These are phyloP conservation scores for Willaertia magna DNA, from an alignment of 208 protist species.

Conservation along the genomic window DNA sequence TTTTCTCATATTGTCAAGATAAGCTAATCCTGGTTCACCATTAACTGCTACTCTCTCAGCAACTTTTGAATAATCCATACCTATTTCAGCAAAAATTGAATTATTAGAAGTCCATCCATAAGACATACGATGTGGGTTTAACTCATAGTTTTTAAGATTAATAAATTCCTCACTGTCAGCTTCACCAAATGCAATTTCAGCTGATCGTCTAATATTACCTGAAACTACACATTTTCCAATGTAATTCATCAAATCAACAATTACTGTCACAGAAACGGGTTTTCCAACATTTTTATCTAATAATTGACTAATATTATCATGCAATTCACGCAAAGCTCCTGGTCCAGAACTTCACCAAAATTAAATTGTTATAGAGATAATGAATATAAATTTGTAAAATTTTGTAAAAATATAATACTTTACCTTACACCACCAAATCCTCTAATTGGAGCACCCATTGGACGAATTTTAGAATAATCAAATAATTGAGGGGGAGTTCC, in stretches of 20 bases:
- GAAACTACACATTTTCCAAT: conserved; percentile 60
- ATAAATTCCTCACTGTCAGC: conserved; percentile 41
- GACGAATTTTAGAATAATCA: conserved; percentile 46
- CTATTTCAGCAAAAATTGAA: conserved; percentile 44
- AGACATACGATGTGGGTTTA: conserved; percentile 36
- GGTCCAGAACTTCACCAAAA: conserved; percentile 43
- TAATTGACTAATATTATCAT: conserved; percentile 16
- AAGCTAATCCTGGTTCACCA: conserved; percentile 61
- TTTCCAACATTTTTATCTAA: conserved; percentile 28
- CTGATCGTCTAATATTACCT: conserved; percentile 50
- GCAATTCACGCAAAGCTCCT: conserved; percentile 35
- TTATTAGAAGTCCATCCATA: conserved; percentile 64
- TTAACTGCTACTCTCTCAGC: conserved; percentile 37
- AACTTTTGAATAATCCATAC: conserved; percentile 51
- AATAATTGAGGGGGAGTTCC: conserved; percentile 26
- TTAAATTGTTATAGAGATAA: conserved; percentile 45
- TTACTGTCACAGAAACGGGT: conserved; percentile 35
- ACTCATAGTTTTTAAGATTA: conserved; percentile 57
- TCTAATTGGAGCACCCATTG: conserved; percentile 40
- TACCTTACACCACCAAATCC: not conserved
- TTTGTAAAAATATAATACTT: not conserved
- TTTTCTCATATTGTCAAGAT: conserved; percentile 53
- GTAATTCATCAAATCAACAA: conserved; percentile 66
- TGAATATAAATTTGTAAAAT: conserved; percentile 21
- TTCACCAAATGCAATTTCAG: conserved; percentile 58